Evolutionary conservation across 192 early-diverging fungal genomes (phyloP).

Genomic region (Coemansia sp.): DNA sequence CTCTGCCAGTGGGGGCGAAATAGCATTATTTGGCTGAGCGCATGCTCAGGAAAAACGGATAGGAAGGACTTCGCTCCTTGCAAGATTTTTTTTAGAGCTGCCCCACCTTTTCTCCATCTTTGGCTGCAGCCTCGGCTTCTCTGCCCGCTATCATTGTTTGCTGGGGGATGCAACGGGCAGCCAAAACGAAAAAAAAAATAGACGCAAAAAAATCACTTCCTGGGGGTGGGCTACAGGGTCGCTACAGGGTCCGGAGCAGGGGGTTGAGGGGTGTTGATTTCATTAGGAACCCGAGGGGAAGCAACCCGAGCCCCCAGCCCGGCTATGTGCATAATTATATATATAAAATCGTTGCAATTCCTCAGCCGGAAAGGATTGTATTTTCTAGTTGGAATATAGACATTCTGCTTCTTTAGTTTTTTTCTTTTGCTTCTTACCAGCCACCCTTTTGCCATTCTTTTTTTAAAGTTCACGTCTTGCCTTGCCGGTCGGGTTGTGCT

Average conservation of each 20-base stretch:
- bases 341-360: slow-evolving; percentile 11
- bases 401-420: neutral
- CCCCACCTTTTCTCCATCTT: no score
- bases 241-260: slow-evolving; percentile 8
- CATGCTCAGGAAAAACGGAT: no score
- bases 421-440: slow-evolving; percentile 4
- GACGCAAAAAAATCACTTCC: slow-evolving; percentile 5
- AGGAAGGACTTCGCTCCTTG: no score
- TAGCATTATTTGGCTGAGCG: no score
- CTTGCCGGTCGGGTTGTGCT: slow-evolving; percentile 4
- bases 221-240: neutral
- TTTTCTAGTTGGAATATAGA: no score
- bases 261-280: slow-evolving; percentile 8
- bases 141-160: neutral
- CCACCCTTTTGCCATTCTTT: slow-evolving; percentile 6
- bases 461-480: slow-evolving; percentile 7
- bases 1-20: no score
- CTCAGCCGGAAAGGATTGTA: neutral
- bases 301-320: slow-evolving; percentile 3
- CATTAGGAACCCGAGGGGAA: slow-evolving; percentile 5
- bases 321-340: slow-evolving; percentile 3
- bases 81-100: no score
- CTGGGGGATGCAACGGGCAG: neutral
- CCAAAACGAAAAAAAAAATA: neutral
- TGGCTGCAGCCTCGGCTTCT: slow-evolving; percentile 6